These are phyloP conservation scores for Podosphaera leucotricha DNA, from an alignment of 2,329 filamentous ascomycete species.

Conservation along the genomic window DNA sequence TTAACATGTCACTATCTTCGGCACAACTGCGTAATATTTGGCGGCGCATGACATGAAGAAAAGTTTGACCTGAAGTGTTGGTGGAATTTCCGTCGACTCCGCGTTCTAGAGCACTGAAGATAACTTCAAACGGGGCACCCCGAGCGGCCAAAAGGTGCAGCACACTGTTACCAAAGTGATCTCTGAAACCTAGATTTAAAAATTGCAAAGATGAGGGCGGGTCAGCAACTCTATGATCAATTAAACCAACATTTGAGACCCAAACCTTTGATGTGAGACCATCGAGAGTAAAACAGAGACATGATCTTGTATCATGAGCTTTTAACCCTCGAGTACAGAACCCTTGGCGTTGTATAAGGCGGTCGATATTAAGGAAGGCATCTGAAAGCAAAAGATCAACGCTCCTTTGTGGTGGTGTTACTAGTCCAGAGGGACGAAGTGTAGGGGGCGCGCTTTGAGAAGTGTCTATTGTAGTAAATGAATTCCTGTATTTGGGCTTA, in stretches of 20 bases:
- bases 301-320: slow-evolving; percentile 2
- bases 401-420: neutral
- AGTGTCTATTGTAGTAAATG: neutral
- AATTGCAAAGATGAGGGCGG: neutral
- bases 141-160: slow-evolving; percentile 8
- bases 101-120: slow-evolving; percentile 3
- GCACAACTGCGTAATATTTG: slow-evolving; percentile 1
- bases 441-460: neutral
- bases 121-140: slow-evolving; percentile 2
- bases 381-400: neutral
- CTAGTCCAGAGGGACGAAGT: neutral
- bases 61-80: slow-evolving; percentile 11
- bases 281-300: slow-evolving; percentile 1
- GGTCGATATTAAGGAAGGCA: slow-evolving; percentile 1
- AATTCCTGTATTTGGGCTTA: neutral
- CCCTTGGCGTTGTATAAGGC: slow-evolving; percentile 1
- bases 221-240: slow-evolving; percentile 1
- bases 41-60: slow-evolving; percentile 4
- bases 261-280: neutral
- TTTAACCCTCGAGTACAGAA: slow-evolving; percentile 3
- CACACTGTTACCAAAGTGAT: slow-evolving; percentile 23
- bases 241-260: slow-evolving; percentile 1
- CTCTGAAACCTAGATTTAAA: slow-evolving; percentile 3
- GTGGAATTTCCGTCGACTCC: slow-evolving; percentile 14
- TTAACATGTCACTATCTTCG: slow-evolving; percentile 2